These are phyloP conservation scores for Tetradesmus obliquus DNA, from an alignment of 139 green algal species.

Conservation along the genomic window DNA sequence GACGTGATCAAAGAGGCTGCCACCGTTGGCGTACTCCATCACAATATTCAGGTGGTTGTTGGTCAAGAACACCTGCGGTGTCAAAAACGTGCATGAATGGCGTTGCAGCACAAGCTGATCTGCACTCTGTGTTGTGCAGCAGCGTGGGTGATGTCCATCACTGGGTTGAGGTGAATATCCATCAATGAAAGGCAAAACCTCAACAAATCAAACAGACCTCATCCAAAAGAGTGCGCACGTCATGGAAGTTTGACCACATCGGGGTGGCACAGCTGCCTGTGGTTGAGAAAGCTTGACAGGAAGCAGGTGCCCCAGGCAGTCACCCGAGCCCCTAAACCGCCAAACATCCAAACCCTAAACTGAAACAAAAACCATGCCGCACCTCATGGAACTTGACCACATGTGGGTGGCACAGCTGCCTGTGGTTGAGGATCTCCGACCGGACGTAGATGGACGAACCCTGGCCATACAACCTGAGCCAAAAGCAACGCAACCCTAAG, in stretches of 20 bases:
- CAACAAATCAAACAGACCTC: too few species aligned
- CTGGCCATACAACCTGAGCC: too few species aligned
- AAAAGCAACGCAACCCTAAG: too few species aligned
- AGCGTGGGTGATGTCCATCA: too few species aligned
- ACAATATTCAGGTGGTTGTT: constrained; percentile 63
- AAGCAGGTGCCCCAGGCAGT: neutral
- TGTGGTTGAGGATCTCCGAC: constrained; percentile 11
- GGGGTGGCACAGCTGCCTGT: constrained; percentile 72
- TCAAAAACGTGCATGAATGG: neutral
- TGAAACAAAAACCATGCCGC: too few species aligned
- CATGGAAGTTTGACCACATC: constrained; percentile 79
- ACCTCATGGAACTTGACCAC: constrained; percentile 68
- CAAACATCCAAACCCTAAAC: too few species aligned
- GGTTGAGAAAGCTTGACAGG: neutral
- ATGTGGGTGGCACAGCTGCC: constrained; percentile 81
- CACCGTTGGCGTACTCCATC: constrained; percentile 93
- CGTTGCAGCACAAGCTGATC: too few species aligned
- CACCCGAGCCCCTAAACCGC: too few species aligned
- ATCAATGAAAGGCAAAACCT: too few species aligned
- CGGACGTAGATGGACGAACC: neutral
- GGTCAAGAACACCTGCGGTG: constrained; percentile 82
- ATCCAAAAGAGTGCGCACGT: too few species aligned
- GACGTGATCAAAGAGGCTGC: constrained; percentile 87
- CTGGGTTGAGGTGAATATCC: too few species aligned
- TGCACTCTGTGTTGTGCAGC: too few species aligned